Evolutionary conservation across 768 basidiomycete species (phyloP), one percentile per base, ranked within the genome.

Genomic region (Amanita phalloides): DNA sequence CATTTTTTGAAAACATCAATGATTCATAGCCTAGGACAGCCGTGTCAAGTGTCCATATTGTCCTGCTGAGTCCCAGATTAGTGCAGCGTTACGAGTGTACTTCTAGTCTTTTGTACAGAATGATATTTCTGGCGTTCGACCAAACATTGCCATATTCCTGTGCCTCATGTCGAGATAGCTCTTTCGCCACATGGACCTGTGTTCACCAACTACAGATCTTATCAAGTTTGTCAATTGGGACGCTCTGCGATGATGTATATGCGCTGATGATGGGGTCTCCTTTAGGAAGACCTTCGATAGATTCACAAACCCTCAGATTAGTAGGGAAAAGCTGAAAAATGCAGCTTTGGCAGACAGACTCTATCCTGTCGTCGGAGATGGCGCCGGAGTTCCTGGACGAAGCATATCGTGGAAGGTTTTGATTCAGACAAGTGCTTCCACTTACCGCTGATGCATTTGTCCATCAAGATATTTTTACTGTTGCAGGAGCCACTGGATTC

Each of bases 11-110:
- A 53, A 32, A 35, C 7, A 53, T n/a, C 49, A 38, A 33, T 56
- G 51, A 53, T 37, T 57, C 21, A 53, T 17, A 9, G 14, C 21
- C 6, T 9, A 20, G n/a, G 45, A 32, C 61, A 94, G 93, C 21
- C 84, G 89, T 3, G 90, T 94, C 53, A 98, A 97, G 64, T 99
- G 95, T 60, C 94, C 95, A 5, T 97, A 97, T 65, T 97, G 95
- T 63, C 95, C 95, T 9, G 68, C 78, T 9, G 94, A 96, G 65
- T 87, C 88, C 4, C 66, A 64, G 39, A 64, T 78, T 32, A 64
- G 62, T 33, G 63, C 68, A 28, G 86, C 86, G 3, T 56, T 87
- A 51, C 77, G 76, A 42, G 78, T 90, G 39, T 71, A 83, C 65
- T 86, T 90, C 58, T 90, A 62, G 62, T 36, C 41, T 17, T 38